Evolutionary conservation across 2,329 filamentous ascomycete genomes (phyloP).

Genomic region (Fusarium verticillioides): DNA sequence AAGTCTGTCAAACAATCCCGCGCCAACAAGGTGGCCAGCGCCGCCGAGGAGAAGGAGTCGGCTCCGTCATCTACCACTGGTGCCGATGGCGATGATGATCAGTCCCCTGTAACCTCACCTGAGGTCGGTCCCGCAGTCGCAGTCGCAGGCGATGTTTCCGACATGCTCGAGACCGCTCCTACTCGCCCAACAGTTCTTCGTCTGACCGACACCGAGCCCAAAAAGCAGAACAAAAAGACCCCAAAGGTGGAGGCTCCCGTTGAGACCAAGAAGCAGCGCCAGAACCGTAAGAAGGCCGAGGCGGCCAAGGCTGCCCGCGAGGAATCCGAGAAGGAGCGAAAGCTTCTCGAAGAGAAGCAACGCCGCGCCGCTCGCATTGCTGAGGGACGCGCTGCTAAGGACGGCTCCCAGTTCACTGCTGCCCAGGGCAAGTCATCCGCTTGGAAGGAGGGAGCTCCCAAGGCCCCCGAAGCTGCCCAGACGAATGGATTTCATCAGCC

Average conservation of each 20-base stretch:
- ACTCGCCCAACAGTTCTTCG: slow-evolving; percentile 80
- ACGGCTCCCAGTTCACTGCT: slow-evolving; percentile 72
- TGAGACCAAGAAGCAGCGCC: slow-evolving; percentile 94
- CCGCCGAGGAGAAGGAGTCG: slow-evolving; percentile 58
- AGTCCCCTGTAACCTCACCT: slow-evolving; percentile 76
- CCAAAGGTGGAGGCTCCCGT: slow-evolving; percentile 71
- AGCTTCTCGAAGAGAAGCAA: slow-evolving; percentile 82
- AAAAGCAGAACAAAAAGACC: slow-evolving; percentile 72
- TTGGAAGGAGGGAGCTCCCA: slow-evolving; percentile 55
- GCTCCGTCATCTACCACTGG: slow-evolving; percentile 72
- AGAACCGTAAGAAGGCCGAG: slow-evolving; percentile 90
- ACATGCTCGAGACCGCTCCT: slow-evolving; percentile 85
- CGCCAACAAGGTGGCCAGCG: slow-evolving; percentile 62
- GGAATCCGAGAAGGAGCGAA: slow-evolving; percentile 82
- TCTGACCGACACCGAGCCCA: slow-evolving; percentile 74
- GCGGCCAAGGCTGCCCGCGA: slow-evolving; percentile 79
- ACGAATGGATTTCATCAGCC: slow-evolving; percentile 58
- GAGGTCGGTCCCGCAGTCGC: slow-evolving; percentile 64
- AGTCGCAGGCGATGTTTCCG: slow-evolving; percentile 77
- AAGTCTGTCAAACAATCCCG: slow-evolving; percentile 78
- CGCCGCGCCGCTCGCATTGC: slow-evolving; percentile 82
- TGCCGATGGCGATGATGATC: slow-evolving; percentile 83
- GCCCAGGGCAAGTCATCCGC: slow-evolving; percentile 55
- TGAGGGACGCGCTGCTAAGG: slow-evolving; percentile 85
- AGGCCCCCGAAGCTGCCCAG: slow-evolving; percentile 46